Conservation (phyloP, 108 stramenopile species). For the Skeletonema grethae region DNA sequence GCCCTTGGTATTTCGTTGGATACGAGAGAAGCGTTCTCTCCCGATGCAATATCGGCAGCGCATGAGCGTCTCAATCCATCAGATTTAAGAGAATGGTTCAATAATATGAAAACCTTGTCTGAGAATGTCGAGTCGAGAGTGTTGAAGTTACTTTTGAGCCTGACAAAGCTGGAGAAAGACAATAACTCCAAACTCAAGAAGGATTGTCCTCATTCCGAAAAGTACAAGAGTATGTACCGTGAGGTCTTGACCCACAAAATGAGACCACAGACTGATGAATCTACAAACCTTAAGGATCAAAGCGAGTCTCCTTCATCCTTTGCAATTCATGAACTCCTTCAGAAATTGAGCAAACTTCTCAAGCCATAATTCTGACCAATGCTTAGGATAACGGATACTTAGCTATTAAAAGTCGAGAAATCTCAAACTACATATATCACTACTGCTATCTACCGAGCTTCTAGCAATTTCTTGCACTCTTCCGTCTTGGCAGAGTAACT, state of each 20-base stretch:
- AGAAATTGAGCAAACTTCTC: background rate
- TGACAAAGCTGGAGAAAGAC: constrained; percentile 69
- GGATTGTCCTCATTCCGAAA: constrained; percentile 3
- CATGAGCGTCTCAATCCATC: background rate
- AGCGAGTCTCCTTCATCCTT: constrained; percentile 12
- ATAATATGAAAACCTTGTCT: constrained; percentile 71
- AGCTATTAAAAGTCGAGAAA: background rate
- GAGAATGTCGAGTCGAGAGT: constrained; percentile 67
- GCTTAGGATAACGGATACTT: background rate
- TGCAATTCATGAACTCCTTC: constrained; percentile 6
- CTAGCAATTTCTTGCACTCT: background rate
- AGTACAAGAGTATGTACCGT: constrained; percentile 75
- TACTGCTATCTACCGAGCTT: background rate
- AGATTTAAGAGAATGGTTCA: constrained; percentile 50
- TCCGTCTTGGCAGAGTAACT: background rate
- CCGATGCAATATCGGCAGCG: constrained; percentile 28
- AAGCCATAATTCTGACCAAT: background rate
- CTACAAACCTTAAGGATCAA: background rate
- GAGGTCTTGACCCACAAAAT: constrained; percentile 61
- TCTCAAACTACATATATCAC: background rate
- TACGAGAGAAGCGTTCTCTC: constrained; percentile 64
- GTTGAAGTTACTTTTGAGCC: constrained; percentile 64
- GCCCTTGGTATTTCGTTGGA: constrained; percentile 77
- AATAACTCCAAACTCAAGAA: constrained; percentile 10
- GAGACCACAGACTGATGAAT: background rate